Conservation (phyloP, 257 asterid species). For the Handroanthus guayacan region DNA sequence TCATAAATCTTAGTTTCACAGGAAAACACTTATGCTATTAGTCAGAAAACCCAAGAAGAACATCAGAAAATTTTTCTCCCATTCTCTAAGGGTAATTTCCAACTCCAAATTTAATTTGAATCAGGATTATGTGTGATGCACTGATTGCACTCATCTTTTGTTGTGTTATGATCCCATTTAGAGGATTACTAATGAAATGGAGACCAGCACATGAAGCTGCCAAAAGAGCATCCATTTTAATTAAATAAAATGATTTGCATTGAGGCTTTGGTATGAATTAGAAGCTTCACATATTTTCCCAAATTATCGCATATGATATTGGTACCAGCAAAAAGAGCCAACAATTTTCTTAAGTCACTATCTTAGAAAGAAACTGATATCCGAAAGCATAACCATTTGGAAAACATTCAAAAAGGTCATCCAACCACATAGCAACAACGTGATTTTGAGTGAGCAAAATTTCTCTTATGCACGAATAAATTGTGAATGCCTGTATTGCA, state of each 20-base stretch:
- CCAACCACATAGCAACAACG: slow-evolving; percentile 1
- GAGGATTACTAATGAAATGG: neutral
- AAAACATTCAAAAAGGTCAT: slow-evolving; percentile 1
- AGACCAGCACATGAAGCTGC: neutral
- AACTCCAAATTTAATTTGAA: neutral
- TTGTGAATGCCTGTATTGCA: slow-evolving; percentile 18
- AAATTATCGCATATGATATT: neutral
- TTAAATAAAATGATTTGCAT: neutral
- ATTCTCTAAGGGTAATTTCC: neutral
- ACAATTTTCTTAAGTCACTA: neutral
- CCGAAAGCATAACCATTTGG: neutral
- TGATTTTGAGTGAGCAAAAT: neutral
- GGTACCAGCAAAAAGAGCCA: neutral
- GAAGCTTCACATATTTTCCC: neutral
- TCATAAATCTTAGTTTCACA: neutral
- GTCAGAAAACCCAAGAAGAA: neutral
- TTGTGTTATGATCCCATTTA: neutral
- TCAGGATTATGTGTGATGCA: neutral
- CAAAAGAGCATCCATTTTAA: slow-evolving; percentile 1
- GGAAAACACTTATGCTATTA: neutral
- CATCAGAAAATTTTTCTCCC: neutral
- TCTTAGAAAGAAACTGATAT: neutral
- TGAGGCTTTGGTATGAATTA: neutral
- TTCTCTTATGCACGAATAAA: neutral
- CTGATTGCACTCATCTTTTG: neutral